A percentile compares a stretch with the other conserved stretches of the same genome.
Conservation (phyloP, 306 rosid species). For the Prunus fruticosa region DNA sequence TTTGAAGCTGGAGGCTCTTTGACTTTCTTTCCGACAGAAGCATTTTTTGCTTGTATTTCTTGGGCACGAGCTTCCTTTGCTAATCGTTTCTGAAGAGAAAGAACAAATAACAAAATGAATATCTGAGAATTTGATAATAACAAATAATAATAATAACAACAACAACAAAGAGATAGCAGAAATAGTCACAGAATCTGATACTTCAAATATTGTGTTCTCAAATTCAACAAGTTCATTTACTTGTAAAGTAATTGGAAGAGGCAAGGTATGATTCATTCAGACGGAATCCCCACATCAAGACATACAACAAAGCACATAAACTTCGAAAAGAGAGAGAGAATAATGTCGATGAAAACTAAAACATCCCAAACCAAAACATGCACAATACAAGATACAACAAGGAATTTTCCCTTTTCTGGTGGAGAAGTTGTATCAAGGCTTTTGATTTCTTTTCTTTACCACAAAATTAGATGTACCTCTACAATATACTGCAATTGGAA, state of each 20-base stretch:
- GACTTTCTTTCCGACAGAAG: constrained; percentile 72
- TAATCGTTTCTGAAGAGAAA: constrained; percentile 59
- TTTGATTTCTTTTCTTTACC: constrained; percentile 1
- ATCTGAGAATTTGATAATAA: neutral
- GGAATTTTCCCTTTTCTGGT: neutral
- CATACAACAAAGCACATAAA: neutral
- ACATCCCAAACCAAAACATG: neutral
- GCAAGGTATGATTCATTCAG: neutral
- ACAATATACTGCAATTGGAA: neutral
- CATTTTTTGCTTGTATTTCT: constrained; percentile 79
- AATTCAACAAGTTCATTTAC: neutral
- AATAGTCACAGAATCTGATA: neutral
- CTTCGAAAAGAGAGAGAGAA: neutral
- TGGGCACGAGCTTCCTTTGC: constrained; percentile 88
- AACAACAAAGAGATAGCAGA: neutral
- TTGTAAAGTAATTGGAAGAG: neutral
- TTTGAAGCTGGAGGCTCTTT: constrained; percentile 64
- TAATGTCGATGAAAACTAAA: neutral
- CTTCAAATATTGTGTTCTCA: neutral
- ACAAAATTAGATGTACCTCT: constrained; percentile 6
- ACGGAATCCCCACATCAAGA: neutral
- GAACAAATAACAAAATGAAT: constrained; percentile 14
- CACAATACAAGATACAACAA: neutral
- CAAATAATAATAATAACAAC: neutral
- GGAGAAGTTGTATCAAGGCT: neutral